Conservation (phyloP, 2,329 filamentous ascomycete genomes). For the Hortaea sp. region DNA sequence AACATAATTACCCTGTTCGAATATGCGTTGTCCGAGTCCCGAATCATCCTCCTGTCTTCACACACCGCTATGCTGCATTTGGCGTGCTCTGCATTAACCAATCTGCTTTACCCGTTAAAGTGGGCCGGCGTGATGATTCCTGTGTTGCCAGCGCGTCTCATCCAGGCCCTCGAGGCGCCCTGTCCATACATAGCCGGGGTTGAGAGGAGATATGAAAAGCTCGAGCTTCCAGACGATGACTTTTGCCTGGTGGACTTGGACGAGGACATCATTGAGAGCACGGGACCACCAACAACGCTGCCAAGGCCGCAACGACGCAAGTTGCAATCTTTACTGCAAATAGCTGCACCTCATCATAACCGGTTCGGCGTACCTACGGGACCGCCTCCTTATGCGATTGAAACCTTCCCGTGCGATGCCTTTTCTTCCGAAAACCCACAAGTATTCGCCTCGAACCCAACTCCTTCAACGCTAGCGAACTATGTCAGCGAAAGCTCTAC, state of each 20-base stretch:
- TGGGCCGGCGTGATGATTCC: constrained; percentile 95
- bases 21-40: constrained; percentile 83
- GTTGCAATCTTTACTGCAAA: constrained; percentile 74
- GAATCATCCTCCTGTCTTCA: constrained; percentile 91
- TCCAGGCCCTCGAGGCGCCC: constrained; percentile 84
- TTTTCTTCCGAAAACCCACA: constrained; percentile 80
- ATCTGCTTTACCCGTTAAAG: constrained; percentile 75
- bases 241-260: constrained; percentile 93
- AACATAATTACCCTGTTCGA: constrained; percentile 92
- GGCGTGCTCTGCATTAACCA: constrained; percentile 75
- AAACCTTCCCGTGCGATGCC: constrained; percentile 82
- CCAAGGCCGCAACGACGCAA: constrained; percentile 87
- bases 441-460: constrained; percentile 64
- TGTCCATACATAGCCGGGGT: constrained; percentile 97
- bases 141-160: constrained; percentile 71
- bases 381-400: constrained; percentile 83
- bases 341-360: constrained; percentile 81
- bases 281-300: constrained; percentile 62
- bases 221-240: constrained; percentile 85
- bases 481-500: constrained; percentile 85
- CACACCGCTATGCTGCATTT: constrained; percentile 95
- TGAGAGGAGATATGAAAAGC: constrained; percentile 78
- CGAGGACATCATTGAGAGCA: constrained; percentile 79
- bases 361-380: constrained; percentile 79
- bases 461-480: constrained; percentile 65